Evolutionary conservation across 2,329 filamentous ascomycete genomes (phyloP), one percentile per base, ranked within the genome.

Genomic region (Coniochaeta prunicola): DNA sequence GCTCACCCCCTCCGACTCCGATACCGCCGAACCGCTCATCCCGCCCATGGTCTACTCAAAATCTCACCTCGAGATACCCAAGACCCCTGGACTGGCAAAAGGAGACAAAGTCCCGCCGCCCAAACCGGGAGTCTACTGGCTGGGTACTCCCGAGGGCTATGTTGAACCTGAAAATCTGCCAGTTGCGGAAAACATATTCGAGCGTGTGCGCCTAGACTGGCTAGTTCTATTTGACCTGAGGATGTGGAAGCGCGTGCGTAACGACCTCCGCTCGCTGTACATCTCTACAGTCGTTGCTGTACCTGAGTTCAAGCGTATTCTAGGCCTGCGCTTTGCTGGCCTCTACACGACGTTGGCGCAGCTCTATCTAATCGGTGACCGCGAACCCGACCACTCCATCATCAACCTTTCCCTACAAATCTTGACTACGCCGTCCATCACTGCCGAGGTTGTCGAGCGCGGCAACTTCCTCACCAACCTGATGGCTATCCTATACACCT

Each of bases 351-450:
- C 90, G 2, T 77, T 99, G 54, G 92, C 94, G 5, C 93, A 99
- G 70, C 79, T 99, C 3, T 99, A 97, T 71, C 83, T 99, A 31
- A 94, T 99, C 64, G 93, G 93, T 15, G 94, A 99, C 69, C 83
- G 94, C 63, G 94, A 99, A 71, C 94, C 94, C 2, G 94, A 99
- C 68, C 93, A 97, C 73, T 97, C 93, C 12, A 97, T 99, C 69
- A 96, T 99, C 78, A 97, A 97, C 69, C 84, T 99, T 38, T 97
- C 93, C 4, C 78, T 97, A 31, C 94, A 99, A 70, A 96, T 99
- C 85, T 79, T 99, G 62, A 99, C 94, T 0, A 97, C 94, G 0
- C 92, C 94, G 1, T 96, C 93, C 0, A 97, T 99, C 64, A 97
- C 93, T 0, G 90, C 92, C 50, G 96, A 99, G 73, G 90, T 97